Base-by-base conservation (phyloP, 1,284 basidiomycete species). In the Tilletia indica region DNA sequence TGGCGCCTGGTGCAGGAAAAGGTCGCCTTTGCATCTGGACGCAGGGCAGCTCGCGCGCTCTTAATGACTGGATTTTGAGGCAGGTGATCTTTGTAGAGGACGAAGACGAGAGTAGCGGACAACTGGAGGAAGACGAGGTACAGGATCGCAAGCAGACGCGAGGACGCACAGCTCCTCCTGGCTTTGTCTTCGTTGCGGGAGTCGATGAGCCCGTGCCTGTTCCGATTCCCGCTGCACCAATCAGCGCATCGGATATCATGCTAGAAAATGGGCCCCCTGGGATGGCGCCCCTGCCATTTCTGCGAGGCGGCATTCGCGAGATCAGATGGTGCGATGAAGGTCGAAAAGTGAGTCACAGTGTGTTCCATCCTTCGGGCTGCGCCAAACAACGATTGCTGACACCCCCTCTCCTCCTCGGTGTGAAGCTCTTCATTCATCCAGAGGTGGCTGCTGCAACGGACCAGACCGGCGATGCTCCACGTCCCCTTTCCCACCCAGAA, bases 11-110 rank as follows among this genome's bases (percentile, higher is more conserved):
- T 42, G 61, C 61, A 9, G 61, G 61, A 4, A 64, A 64, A 21
- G 61, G 61, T 34, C 31, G 61, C 16, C 36, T 64, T n/a, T 64
- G 61, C 61, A 64, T 64, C 61, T 64, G 61, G 61, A 64, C 61
- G 1, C 61, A 39, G 36, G 14, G 61, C 5, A 19, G 31, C 36
- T 64, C 61, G 31, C 19, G 31, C 34, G 61, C 61, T 25, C 61
- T 64, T 38, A 64, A 64, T 6, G 61, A 64, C 61, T 64, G 61
- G 61, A 39, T 6, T 6, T 38, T 64, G 34, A 11, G 61, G 16
- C 61, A 64, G 36, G 39, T 64, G 36, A 14, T 64, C 61, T 42
- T 64, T 38, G 61, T 64, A 4, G 61, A 64, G 4, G 61, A 64
- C 39, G 61, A 64, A 16, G 34, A 42, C 9, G 16, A 38, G 31